Conservation (phyloP, 495 filamentous ascomycete genomes). For the Xylaria intraflava region DNA sequence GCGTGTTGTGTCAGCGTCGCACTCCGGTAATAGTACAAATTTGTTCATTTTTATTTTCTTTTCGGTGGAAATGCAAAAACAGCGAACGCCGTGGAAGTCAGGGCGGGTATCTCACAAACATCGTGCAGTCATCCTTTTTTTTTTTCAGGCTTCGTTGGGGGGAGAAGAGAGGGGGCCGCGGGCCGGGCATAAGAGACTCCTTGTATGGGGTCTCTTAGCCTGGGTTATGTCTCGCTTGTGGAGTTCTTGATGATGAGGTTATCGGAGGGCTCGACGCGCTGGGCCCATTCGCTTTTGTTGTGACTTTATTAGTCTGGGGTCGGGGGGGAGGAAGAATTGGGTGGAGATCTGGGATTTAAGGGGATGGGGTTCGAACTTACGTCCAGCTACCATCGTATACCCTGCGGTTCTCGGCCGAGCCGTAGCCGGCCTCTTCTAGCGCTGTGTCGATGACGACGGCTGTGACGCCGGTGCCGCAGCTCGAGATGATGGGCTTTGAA, state of each 20-base stretch:
- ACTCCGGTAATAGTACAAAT: constrained; percentile 5
- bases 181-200: background rate
- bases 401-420: constrained; percentile 57
- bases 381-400: constrained; percentile 98
- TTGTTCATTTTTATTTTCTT: background rate
- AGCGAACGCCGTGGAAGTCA: constrained; percentile 3
- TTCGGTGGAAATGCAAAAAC: background rate
- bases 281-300: constrained; percentile 61
- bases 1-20: background rate
- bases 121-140: constrained; percentile 5
- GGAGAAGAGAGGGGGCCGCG: background rate
- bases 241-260: constrained; percentile 47
- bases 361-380: no score
- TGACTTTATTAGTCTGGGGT: background rate
- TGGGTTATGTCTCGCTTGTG: constrained; percentile 1
- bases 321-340: background rate
- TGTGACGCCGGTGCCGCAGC: constrained; percentile 91
- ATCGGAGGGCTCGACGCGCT: constrained; percentile 50
- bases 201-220: background rate
- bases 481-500: constrained; percentile 77
- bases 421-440: constrained; percentile 68
- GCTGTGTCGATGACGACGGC: constrained; percentile 90
- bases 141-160: background rate
- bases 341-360: background rate
- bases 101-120: constrained; percentile 8